Base-by-base conservation (phyloP, 805 yeast genomes). In the Saccharomycopsis fodiens region DNA sequence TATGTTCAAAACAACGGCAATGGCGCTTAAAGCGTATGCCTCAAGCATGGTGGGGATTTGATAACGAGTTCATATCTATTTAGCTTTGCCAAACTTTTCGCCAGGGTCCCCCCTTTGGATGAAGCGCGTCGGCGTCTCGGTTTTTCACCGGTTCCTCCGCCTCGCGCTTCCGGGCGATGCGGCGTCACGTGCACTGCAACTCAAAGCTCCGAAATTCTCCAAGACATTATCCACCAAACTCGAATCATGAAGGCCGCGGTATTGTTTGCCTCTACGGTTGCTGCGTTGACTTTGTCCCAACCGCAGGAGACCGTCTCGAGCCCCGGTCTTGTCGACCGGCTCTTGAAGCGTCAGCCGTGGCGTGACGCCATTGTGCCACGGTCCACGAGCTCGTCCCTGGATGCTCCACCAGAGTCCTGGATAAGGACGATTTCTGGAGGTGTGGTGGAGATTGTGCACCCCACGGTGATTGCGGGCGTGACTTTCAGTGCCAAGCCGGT, bases 361-460 rank as follows among this genome's bases (percentile, higher is more conserved):
- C 5, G 36, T 6, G 21, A 48, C 16, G 51, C 38, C n/a, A 19
- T 40, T 22, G 48, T 44, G 17, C 65, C 69, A 31, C 60, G 60
- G 39, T 61, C 63, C n/a, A 59, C 63, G 20, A 48, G 66, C 3
- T 58, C 68, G 0, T 57, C 67, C 2, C 52, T 66, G 2, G 44
- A 55, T 1, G 74, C 69, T 34, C 57, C 61, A 1, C 79, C 76
- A 3, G 66, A 66, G 45, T 81, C 87, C 2, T 85, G 95, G 95
- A 42, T 72, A 13, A 73, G 95, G 60, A 85, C 94, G 0, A 73
- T 84, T 39, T 78, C 78, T 51, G 69, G 69, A 1, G 63, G 73
- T 1, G 56, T 71, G 8, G 65, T 55, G 4, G 93, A 83, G 58
- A 68, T 83, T 25, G 80, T 82, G 51, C 86, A 91, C 0, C 87